A percentile compares a stretch with the other conserved stretches of the same genome.
Conservation (phyloP, 2,329 filamentous ascomycete species). For the Penicillium occitanis region DNA sequence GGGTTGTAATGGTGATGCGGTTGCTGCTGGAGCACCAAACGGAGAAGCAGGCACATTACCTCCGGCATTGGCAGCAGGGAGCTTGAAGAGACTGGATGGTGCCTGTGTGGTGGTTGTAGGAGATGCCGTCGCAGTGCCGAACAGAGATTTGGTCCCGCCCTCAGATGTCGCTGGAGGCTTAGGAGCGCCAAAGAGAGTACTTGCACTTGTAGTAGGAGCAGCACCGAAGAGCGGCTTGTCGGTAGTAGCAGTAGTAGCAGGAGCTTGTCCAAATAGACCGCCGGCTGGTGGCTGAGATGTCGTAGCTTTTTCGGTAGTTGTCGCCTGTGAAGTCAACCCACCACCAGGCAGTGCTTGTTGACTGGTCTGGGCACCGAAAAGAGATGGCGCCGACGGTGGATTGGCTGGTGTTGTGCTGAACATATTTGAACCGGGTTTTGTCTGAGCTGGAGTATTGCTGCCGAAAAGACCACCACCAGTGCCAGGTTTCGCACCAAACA, state of each 20-base stretch:
- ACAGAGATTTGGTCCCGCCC: conserved; percentile 31
- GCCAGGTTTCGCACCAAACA: conserved; percentile 37
- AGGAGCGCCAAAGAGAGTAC: conserved; percentile 8
- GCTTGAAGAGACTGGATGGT: conserved; percentile 32
- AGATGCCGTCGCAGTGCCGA: conserved; percentile 26
- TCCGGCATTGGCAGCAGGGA: conserved; percentile 28
- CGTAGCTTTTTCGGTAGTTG: conserved; percentile 25
- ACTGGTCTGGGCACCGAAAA: conserved; percentile 29
- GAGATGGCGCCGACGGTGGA: conserved; percentile 40
- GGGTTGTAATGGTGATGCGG: conserved; percentile 24
- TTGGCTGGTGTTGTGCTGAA: conserved; percentile 49
- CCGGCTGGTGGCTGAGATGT: conserved; percentile 31
- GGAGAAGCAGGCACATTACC: conserved; percentile 13
- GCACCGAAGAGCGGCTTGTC: conserved; percentile 34
- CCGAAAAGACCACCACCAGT: conserved; percentile 31
- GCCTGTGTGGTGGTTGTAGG: conserved; percentile 26
- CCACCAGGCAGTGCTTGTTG: conserved; percentile 34
- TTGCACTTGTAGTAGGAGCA: conserved; percentile 24
- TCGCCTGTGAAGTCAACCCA: conserved; percentile 27
- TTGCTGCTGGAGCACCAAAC: conserved; percentile 15
- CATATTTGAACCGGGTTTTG: conserved; percentile 30
- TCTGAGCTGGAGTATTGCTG: conserved; percentile 43
- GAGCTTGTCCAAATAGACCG: conserved; percentile 30
- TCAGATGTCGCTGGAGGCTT: conserved; percentile 27
- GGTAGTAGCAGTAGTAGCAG: conserved; percentile 19